Base-by-base conservation (phyloP, 192 early-diverging fungal species). In the Gryganskiella cystojenkinii region DNA sequence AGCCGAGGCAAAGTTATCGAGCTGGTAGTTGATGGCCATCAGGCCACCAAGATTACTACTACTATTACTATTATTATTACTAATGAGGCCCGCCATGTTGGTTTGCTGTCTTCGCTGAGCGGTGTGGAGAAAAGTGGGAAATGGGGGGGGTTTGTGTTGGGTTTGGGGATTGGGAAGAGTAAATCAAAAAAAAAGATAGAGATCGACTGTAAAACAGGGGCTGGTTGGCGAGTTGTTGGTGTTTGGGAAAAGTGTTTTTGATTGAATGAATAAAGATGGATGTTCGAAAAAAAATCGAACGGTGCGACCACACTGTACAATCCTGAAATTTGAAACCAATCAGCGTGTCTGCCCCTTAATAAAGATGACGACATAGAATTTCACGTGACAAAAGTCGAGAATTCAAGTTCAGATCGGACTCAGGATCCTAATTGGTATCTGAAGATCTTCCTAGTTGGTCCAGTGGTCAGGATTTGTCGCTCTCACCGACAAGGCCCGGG, bases 401-500 rank as follows among this genome's bases (percentile, higher is more conserved):
- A 40, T 40, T 40, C 5, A 5, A 9, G 37, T 9, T 13, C 37
- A 9, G n/a, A 40, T 5, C 37, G 37, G 37, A 40, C 37, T 9
- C 5, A 40, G 37, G 13, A 40, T 40, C 5, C 7, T 40, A 40
- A 40, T 13, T 40, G 37, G 13, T 13, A 40, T 40, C 37, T 40
- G 37, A 40, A 40, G 7, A 40, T 9, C 7, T 63, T 73, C 71
- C 71, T 73, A 73, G 71, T 74, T 74, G 71, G 71, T 74, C 71
- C 71, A 74, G 72, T 67, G 72, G 64, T 67, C 72, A 75, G 72
- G 72, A 72, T 72, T 76, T 76, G 72, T 76, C 72, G 72, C 72
- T 76, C 72, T 76, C 72, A 76, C 72, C 72, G 72, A 76, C 72
- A 76, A 76, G 72, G 72, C 72, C 72, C 72, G 72, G 72, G 72